Conservation (phyloP, 495 filamentous ascomycete species). For the Tuber aestivum region DNA sequence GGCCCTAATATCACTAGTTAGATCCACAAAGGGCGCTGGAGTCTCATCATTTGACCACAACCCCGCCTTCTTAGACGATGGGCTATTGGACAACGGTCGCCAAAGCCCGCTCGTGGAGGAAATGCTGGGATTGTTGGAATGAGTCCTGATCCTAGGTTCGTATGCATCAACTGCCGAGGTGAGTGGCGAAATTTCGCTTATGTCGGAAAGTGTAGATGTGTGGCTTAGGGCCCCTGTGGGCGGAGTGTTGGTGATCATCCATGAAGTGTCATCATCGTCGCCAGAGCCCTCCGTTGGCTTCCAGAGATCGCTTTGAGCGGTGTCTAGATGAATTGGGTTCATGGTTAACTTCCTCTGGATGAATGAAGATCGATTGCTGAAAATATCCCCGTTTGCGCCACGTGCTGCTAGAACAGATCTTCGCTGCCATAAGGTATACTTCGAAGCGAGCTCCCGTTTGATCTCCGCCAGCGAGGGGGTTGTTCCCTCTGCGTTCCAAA, state of each 20-base stretch:
- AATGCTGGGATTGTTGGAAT: constrained; percentile 28
- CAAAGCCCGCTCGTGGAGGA: constrained; percentile 26
- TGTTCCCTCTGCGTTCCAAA: constrained; percentile 27
- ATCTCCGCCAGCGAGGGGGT: constrained; percentile 30
- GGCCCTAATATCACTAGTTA: neutral
- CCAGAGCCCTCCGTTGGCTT: constrained; percentile 6
- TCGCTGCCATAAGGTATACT: constrained; percentile 28
- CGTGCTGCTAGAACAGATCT: constrained; percentile 21
- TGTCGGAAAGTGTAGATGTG: constrained; percentile 28
- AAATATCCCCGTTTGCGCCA: constrained; percentile 5
- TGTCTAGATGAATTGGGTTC: neutral
- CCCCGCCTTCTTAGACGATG: constrained; percentile 7
- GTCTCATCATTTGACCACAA: constrained; percentile 15
- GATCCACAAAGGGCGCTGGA: constrained; percentile 2
- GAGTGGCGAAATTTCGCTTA: constrained; percentile 23
- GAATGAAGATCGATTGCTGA: constrained; percentile 1
- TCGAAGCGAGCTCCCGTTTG: constrained; percentile 9
- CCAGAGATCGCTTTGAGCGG: constrained; percentile 21
- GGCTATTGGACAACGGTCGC: constrained; percentile 4
- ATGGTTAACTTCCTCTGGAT: constrained; percentile 10
- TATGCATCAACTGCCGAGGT: constrained; percentile 14
- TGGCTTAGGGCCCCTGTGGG: constrained; percentile 11
- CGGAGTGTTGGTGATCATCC: constrained; percentile 26
- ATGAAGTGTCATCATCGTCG: constrained; percentile 9
- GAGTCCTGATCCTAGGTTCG: constrained; percentile 16